phyloP scores from a whole-genome alignment of 176 grass and related monocot genomes.

The Bonia amplexicaulis region DNA sequence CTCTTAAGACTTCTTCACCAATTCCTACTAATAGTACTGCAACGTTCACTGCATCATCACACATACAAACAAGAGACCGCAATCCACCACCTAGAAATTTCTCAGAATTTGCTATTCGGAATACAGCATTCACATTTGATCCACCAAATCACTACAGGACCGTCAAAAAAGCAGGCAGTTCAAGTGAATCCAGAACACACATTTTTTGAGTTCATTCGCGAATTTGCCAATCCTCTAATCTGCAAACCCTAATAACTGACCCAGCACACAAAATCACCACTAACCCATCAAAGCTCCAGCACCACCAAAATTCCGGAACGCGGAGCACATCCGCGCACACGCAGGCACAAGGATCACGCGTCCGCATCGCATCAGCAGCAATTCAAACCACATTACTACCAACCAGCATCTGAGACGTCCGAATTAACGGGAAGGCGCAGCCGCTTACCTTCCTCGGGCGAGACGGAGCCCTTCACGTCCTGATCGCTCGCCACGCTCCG shows the following conservation, averaged over 20 bases:
- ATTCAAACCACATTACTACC: conserved; percentile 23
- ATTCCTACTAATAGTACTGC: not conserved
- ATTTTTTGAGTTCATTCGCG: not conserved
- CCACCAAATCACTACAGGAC: not conserved
- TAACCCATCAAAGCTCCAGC: not conserved
- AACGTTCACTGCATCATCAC: not conserved
- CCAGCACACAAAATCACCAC: not conserved
- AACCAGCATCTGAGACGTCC: not conserved
- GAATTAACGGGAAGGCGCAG: not conserved
- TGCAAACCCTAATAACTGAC: not conserved
- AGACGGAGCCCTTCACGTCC: conserved; percentile 38
- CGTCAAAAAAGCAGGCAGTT: not conserved
- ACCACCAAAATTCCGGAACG: not conserved
- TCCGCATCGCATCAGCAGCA: not conserved
- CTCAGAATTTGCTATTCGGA: not conserved
- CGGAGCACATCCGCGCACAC: not conserved
- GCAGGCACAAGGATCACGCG: conserved; percentile 1
- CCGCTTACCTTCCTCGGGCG: conserved; percentile 49
- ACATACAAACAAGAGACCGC: not conserved
- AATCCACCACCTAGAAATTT: not conserved
- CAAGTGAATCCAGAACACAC: not conserved
- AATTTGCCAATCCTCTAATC: not conserved
- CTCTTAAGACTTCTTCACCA: not conserved
- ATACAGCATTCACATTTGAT: not conserved
- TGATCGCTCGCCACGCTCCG: conserved; percentile 68